Evolutionary conservation across 2,329 filamentous ascomycete species (phyloP), one percentile per base, ranked within the genome.

Genomic region (Trichoderma sp.): DNA sequence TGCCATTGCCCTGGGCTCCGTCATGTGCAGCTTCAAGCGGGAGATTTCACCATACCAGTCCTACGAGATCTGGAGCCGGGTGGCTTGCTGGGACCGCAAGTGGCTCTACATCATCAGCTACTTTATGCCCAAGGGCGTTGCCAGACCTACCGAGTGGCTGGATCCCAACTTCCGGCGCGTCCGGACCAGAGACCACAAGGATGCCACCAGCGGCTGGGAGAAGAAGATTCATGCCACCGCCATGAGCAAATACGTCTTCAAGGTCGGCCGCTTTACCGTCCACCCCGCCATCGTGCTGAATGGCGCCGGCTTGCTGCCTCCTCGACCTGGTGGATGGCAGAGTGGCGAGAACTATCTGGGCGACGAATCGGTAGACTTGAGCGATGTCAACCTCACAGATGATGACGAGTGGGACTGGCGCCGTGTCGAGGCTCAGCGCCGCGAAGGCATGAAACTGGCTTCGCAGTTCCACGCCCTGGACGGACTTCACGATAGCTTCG

Each of bases 171-270:
- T 86, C 77, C 83, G 86, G 16, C 85, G 84, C 35, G 83, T 83
- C 24, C 83, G 83, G 75, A 83, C 83, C 62, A 85, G 85, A n/a
- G 85, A 85, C 35, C 77, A 80, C 41, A 79, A 82, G 59, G 83
- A 85, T 64, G 78, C 79, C 4, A 78, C 84, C 31, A 82, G 82
- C 2, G 86, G 88, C 35, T 90, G 90, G 82, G 87, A 91, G 82
- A 91, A 89, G 83, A 91, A 89, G 76, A 88, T 96, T 53, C 89
- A 93, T 79, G 94, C 94, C 1, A 92, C 92, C 0, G 92, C 91
- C 1, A 84, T 96, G 60, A 92, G 90, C 85, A 95, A 95, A 86
- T 96, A 96, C 83, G 94, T 96, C 56, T 92, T 94, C 82, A 96
- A 96, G 86, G 88, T 95, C 74, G 94, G 93, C 1, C 88, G 96